phyloP scores from a whole-genome alignment of 305 asterid genomes.

The Fraxinus albicans region DNA sequence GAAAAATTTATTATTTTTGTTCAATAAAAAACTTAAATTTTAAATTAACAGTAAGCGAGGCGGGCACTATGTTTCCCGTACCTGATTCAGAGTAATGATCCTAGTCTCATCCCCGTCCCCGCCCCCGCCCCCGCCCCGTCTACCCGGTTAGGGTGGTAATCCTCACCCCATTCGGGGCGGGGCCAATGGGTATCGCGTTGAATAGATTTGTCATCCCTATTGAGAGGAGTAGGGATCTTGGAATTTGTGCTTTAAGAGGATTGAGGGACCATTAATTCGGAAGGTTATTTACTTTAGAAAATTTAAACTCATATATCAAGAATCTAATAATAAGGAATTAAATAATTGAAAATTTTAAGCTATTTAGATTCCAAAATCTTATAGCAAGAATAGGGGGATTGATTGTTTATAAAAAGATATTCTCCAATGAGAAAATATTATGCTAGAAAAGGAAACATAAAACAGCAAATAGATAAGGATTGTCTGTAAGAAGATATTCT shows the following conservation, averaged over 20 bases:
- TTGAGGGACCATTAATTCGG: conserved; percentile 15
- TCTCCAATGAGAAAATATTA: neutral
- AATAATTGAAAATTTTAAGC: conserved; percentile 15
- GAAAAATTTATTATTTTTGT: too few relatives aligned
- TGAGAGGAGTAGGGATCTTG: neutral
- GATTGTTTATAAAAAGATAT: neutral
- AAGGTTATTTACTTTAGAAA: neutral
- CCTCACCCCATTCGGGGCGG: too few relatives aligned
- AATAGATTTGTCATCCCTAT: too few relatives aligned
- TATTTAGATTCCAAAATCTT: conserved; percentile 31
- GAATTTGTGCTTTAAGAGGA: conserved; percentile 5
- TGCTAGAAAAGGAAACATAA: neutral
- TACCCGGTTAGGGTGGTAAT: too few relatives aligned
- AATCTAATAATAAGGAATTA: conserved; percentile 8
- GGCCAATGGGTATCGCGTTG: too few relatives aligned
- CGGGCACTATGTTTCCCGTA: too few relatives aligned
- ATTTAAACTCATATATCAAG: neutral
- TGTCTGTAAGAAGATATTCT: neutral
- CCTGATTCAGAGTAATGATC: too few relatives aligned
- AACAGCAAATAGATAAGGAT: neutral
- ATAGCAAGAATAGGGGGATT: conserved; percentile 36
- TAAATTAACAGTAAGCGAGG: too few relatives aligned
- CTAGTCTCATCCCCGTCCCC: too few relatives aligned
- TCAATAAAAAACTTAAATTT: too few relatives aligned
- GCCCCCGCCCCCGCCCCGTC: too few relatives aligned